Percentiles rank a stretch among this genome's conserved stretches.
Evolutionary conservation across 2,329 filamentous ascomycete species (phyloP).

Genomic region (Fusarium pseudocircinatum): DNA sequence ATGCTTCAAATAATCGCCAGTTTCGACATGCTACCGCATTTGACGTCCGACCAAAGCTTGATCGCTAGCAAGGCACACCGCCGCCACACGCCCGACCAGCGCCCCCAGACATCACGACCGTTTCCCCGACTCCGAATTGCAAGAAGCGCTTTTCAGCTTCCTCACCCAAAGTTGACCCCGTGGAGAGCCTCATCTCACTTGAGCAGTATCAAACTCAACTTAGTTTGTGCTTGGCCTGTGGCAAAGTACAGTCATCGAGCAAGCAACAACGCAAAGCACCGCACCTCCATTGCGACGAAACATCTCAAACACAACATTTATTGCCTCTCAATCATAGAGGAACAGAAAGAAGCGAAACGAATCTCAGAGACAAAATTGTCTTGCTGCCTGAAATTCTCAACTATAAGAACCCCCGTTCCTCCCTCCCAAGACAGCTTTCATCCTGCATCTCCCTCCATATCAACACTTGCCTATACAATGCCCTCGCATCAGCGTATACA

Average conservation of each 20-base stretch:
- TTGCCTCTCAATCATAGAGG: not conserved
- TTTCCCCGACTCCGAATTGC: fast-evolving
- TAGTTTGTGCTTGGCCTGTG: not conserved
- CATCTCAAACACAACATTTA: not conserved
- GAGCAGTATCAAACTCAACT: not conserved
- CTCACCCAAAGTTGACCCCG: fast-evolving
- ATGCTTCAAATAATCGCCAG: fast-evolving
- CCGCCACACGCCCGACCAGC: fast-evolving
- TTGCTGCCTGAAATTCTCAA: not conserved
- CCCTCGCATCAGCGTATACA: not conserved
- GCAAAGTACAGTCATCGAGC: not conserved
- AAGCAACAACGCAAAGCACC: too few relatives aligned
- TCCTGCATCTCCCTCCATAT: not conserved
- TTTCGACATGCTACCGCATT: not conserved
- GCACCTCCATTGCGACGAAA: not conserved
- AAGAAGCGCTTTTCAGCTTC: not conserved
- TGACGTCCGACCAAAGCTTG: fast-evolving
- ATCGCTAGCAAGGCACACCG: not conserved
- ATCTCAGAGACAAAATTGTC: not conserved
- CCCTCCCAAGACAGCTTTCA: not conserved
- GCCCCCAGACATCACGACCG: fast-evolving
- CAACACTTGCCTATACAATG: not conserved
- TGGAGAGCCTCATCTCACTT: not conserved
- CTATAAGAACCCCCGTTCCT: not conserved
- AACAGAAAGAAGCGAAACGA: not conserved